Evolutionary conservation across 2,329 filamentous ascomycete genomes (phyloP).

Genomic region (Endoconidiophora polonica): DNA sequence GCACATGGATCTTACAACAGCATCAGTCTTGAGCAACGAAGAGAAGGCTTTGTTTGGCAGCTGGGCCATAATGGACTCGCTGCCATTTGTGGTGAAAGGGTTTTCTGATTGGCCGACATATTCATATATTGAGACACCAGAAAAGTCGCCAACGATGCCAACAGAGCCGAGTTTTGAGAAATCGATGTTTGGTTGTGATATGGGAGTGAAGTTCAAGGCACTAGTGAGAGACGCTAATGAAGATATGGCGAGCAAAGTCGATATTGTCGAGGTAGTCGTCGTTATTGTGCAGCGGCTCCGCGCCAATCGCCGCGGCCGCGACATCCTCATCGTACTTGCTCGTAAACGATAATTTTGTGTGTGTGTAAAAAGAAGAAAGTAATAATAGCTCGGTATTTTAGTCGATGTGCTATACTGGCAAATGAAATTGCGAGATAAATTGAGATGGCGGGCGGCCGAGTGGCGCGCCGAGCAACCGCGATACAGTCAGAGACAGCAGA

Average conservation of each 20-base stretch:
- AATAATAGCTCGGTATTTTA: not conserved
- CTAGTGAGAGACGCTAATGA: slow-evolving; percentile 14
- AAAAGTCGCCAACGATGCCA: slow-evolving; percentile 76
- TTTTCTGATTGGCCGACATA: slow-evolving; percentile 64
- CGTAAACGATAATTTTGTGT: not conserved
- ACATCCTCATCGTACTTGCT: slow-evolving; percentile 9
- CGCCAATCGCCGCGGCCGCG: slow-evolving; percentile 10
- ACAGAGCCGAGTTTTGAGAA: slow-evolving; percentile 64
- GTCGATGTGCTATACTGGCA: not conserved
- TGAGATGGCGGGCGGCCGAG: slow-evolving; percentile 9
- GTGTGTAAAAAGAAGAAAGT: not conserved
- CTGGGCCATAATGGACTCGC: slow-evolving; percentile 61
- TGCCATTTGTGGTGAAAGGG: slow-evolving; percentile 54
- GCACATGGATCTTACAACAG: slow-evolving; percentile 79
- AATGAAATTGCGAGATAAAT: slow-evolving; percentile 4
- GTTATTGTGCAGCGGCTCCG: slow-evolving; percentile 2
- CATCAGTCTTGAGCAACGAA: slow-evolving; percentile 60
- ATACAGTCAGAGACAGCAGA: not conserved
- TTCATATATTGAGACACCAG: slow-evolving; percentile 77
- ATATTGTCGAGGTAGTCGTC: slow-evolving; percentile 4
- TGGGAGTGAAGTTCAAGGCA: slow-evolving; percentile 42
- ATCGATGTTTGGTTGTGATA: slow-evolving; percentile 58
- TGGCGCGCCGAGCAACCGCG: slow-evolving; percentile 8
- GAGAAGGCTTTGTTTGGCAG: slow-evolving; percentile 76
- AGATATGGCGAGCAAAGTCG: slow-evolving; percentile 9